A percentile compares a stretch with the other conserved stretches of the same genome.
phyloP scores from a whole-genome alignment of 2,329 filamentous ascomycete genomes.

The Hymenoscyphus linearis region DNA sequence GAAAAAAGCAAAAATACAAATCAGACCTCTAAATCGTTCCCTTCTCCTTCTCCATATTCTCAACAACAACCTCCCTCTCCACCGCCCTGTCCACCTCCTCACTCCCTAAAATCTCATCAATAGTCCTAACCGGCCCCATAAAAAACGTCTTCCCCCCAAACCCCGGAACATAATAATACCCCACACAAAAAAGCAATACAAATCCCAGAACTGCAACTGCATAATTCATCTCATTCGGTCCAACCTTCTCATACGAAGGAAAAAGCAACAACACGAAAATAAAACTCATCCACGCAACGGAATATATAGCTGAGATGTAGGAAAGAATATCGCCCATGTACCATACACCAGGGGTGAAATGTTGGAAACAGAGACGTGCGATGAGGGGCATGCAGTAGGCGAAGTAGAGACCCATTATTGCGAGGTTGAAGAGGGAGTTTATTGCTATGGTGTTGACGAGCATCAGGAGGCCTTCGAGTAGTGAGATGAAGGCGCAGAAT shows the following conservation, averaged over 20 bases:
- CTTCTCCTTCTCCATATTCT: not conserved
- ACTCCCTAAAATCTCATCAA: conserved; percentile 24
- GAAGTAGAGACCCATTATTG: conserved; percentile 33
- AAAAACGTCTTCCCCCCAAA: conserved; percentile 32
- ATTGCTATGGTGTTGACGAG: conserved; percentile 32
- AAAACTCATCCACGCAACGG: conserved; percentile 31
- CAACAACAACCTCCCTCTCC: not conserved
- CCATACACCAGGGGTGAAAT: conserved; percentile 31
- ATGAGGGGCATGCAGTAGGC: conserved; percentile 33
- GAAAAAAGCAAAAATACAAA: too few relatives aligned
- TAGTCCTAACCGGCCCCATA: conserved; percentile 27
- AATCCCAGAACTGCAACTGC: conserved; percentile 29
- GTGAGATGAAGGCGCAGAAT: conserved; percentile 27
- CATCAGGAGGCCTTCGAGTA: conserved; percentile 32
- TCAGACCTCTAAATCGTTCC: not conserved
- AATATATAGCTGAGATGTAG: conserved; percentile 25
- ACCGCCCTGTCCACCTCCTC: not conserved
- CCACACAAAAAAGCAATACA: conserved; percentile 29
- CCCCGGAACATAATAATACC: conserved; percentile 28
- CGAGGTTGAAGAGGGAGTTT: conserved; percentile 33
- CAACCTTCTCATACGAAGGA: conserved; percentile 23
- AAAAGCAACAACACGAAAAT: conserved; percentile 31
- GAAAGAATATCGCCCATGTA: conserved; percentile 30
- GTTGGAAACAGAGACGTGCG: conserved; percentile 25
- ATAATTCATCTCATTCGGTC: conserved; percentile 30